Conservation (phyloP, 805 yeast species). For the Clavispora vitiphila region DNA sequence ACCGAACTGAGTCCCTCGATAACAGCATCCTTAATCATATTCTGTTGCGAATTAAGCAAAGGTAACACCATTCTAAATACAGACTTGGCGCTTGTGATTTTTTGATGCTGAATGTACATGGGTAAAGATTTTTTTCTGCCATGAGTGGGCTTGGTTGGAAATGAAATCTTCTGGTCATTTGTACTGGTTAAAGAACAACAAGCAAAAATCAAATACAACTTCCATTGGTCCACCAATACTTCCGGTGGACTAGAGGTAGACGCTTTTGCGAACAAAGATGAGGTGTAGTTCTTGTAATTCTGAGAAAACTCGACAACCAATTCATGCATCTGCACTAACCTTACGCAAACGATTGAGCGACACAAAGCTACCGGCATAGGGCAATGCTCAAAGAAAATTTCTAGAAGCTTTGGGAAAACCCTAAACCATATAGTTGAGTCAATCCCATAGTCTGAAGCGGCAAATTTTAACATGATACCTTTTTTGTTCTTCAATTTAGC, state of each 20-base stretch:
- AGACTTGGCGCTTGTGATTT: slow-evolving; percentile 87
- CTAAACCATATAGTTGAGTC: slow-evolving; percentile 97
- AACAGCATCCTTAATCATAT: slow-evolving; percentile 74
- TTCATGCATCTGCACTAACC: slow-evolving; percentile 83
- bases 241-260: slow-evolving; percentile 50
- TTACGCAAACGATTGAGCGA: slow-evolving; percentile 81
- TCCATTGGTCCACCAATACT: slow-evolving; percentile 79
- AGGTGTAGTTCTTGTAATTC: slow-evolving; percentile 30
- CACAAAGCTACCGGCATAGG: slow-evolving; percentile 94
- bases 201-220: slow-evolving; percentile 81
- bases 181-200: slow-evolving; percentile 90
- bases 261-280: slow-evolving; percentile 31
- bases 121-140: slow-evolving; percentile 76
- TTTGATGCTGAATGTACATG: slow-evolving; percentile 80
- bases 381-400: slow-evolving; percentile 67
- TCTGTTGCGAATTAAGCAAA: slow-evolving; percentile 63
- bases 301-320: slow-evolving; percentile 54
- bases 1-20: slow-evolving; percentile 86
- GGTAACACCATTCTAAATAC: slow-evolving; percentile 87
- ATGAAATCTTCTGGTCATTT: slow-evolving; percentile 68
- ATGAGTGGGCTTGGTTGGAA: slow-evolving; percentile 48
- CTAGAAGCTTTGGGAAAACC: slow-evolving; percentile 70
- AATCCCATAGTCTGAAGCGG: slow-evolving; percentile 90
- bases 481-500: slow-evolving; percentile 58
- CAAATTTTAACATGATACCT: slow-evolving; percentile 68